phyloP scores from a whole-genome alignment of 768 basidiomycete genomes.

The Suillus lakei region DNA sequence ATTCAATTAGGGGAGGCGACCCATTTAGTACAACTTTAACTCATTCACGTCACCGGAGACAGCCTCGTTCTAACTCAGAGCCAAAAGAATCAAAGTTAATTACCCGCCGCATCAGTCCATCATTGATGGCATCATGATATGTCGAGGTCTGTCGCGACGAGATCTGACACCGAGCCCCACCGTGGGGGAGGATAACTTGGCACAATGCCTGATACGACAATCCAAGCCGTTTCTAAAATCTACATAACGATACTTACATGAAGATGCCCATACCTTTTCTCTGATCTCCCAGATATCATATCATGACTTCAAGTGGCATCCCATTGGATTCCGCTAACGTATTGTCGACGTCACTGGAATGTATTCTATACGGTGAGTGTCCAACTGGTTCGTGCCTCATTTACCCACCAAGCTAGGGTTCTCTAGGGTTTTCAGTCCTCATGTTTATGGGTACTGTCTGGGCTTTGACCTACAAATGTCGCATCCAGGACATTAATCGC shows the following conservation, averaged over 20 bases:
- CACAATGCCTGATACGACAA: neutral
- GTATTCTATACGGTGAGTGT: neutral
- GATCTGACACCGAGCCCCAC: neutral
- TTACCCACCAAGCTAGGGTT: neutral
- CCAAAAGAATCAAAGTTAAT: neutral
- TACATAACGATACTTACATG: neutral
- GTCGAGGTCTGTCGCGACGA: neutral
- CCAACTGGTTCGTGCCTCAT: neutral
- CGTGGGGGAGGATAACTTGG: neutral
- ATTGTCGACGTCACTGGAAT: neutral
- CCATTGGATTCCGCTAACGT: neutral
- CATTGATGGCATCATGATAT: neutral
- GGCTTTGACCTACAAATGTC: neutral
- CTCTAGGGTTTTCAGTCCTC: neutral
- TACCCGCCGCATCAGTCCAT: neutral
- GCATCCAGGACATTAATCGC: slow-evolving; percentile 11
- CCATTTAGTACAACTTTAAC: too few relatives aligned
- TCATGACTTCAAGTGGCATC: neutral
- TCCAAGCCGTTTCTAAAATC: neutral
- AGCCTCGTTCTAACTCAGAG: neutral
- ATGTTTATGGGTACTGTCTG: neutral
- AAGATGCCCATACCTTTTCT: neutral
- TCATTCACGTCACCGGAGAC: neutral
- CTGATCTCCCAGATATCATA: neutral
- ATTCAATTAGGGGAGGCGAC: neutral